phyloP scores from a whole-genome alignment of 495 filamentous ascomycete species.

The Aspergillus baeticus region DNA sequence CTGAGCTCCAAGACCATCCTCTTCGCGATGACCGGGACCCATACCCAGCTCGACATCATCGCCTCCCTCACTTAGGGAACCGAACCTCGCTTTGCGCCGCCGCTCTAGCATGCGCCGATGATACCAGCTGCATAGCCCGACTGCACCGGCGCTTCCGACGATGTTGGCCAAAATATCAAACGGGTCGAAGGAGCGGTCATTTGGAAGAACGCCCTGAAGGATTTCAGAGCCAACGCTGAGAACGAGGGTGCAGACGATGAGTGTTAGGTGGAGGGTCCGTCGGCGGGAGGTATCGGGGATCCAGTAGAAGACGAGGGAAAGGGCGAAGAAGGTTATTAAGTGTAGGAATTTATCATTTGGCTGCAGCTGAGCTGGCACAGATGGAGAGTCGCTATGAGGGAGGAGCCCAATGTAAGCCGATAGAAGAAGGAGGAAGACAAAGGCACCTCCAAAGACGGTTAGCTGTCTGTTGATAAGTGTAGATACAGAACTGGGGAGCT shows the following conservation, averaged over 20 bases:
- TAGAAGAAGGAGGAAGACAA: slow-evolving; percentile 70
- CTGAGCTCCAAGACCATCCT: slow-evolving; percentile 56
- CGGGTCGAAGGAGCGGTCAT: slow-evolving; percentile 76
- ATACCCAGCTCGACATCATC: slow-evolving; percentile 57
- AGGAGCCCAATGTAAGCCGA: slow-evolving; percentile 78
- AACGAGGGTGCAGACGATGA: slow-evolving; percentile 71
- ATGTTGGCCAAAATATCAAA: slow-evolving; percentile 88
- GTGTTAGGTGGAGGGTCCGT: slow-evolving; percentile 77
- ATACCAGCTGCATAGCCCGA: slow-evolving; percentile 82
- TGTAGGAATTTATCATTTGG: slow-evolving; percentile 91
- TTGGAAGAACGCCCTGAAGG: slow-evolving; percentile 77
- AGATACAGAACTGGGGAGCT: slow-evolving; percentile 2
- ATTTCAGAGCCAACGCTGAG: slow-evolving; percentile 85
- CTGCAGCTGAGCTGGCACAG: slow-evolving; percentile 64
- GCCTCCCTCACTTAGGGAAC: slow-evolving; percentile 58
- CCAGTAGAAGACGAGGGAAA: slow-evolving; percentile 94
- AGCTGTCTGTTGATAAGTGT: neutral
- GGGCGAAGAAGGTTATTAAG: slow-evolving; percentile 81
- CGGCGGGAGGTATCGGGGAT: slow-evolving; percentile 86
- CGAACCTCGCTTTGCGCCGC: slow-evolving; percentile 70
- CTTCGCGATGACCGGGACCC: slow-evolving; percentile 52
- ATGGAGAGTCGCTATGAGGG: slow-evolving; percentile 54
- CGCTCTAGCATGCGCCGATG: slow-evolving; percentile 94
- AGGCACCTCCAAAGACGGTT: slow-evolving; percentile 57
- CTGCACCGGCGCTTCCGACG: slow-evolving; percentile 67